Base-by-base conservation (phyloP, 345 rosid genomes). In the Gossypium mustelinum region DNA sequence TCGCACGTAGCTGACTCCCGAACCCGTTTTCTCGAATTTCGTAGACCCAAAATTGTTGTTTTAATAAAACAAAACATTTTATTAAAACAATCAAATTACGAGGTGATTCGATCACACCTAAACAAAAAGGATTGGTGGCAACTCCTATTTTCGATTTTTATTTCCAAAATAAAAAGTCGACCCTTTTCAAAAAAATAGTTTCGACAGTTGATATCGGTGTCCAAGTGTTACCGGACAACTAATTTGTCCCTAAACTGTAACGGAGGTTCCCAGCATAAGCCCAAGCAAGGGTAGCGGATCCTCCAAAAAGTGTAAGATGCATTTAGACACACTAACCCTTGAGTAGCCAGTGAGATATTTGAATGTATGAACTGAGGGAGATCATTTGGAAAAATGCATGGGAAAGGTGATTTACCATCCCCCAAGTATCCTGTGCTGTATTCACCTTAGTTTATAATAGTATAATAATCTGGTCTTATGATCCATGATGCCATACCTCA, bases 291-390 rank as follows among this genome's bases (percentile, higher is more conserved):
- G 89, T 86, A 0, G 93, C 96, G 7, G 94, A 89, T 87, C 89
- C 94, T 44, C 82, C 86, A 80, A 86, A 82, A 73, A 85, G 82
- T 67, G 81, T 96, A 91, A 52, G 98, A 95, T 83, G 88, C 91
- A 64, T 95, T 93, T 76, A 97, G 97, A 72, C 98, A 91, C 83
- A 85, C 90, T 2, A 97, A 91, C 83, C 99, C 98, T 17, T 27
- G 91, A 47, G 84, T 91, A 11, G 99, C 99, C 54, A 83, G 9
- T 83, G 97, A 95, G 81, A 75, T 95, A 72, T 90, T 95, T 60
- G 91, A 91, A 41, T 93, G 98, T 84, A 93, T 93, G 96, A 95
- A 93, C 83, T 95, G 99, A 79, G 89, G 97, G 55, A 81, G 95
- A 68, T 86, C 98, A 95, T 86, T 74, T 93, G 79, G 98, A 91